Evolutionary conservation across 2,329 filamentous ascomycete species (phyloP), one percentile per base, ranked within the genome.

Genomic region (Neofusicoccum parvum): DNA sequence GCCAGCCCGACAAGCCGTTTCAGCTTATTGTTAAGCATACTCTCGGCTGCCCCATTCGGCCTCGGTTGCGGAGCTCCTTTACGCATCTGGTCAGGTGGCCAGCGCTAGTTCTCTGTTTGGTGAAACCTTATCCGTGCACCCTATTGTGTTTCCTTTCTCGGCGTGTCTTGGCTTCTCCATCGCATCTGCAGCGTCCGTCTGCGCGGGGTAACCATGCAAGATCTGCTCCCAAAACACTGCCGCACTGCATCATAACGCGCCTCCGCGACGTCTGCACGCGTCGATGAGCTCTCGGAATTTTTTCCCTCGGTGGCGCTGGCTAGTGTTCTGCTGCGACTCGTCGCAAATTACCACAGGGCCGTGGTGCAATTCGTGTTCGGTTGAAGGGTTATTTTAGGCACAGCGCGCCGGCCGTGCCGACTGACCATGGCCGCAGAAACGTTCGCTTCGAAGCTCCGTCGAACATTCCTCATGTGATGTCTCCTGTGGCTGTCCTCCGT

Each of bases 1-100:
- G 1, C 14, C 53, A 32, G 27, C 27, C 27, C 56, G 41, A 48
- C 27, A 60, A 23, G 41, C 32, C 43, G 56, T 60, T 60, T 49
- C 56, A 60, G 43, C 12, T 46, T 36, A 20, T 48, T 46, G 41
- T 60, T 60, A 60, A 48, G 56, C 56, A 60, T 60, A 60, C 56
- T 17, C n/a, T 23, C 27, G 20, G n/a, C 43, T 60, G 3, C 56
- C 56, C 4, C 3, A 48, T 60, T 1, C 15, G 56, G 56, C n/a
- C 45, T 15, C 10, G 43, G 15, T 15, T 20, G 41, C 56, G 56
- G 15, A 11, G 2, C 32, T 48, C 17, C 41, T 37, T 37, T 37
- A 37, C 56, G n/a, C 1, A 12, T 60, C 37, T 1, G 56, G 43
- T 6, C n/a, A 17, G 34, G 43, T 20, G 11, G 6, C 11, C 27